Percentiles rank a stretch among this genome's conserved stretches.
Conservation (phyloP, 192 early-diverging fungal genomes). For the Globomyces pollinis-pini region DNA sequence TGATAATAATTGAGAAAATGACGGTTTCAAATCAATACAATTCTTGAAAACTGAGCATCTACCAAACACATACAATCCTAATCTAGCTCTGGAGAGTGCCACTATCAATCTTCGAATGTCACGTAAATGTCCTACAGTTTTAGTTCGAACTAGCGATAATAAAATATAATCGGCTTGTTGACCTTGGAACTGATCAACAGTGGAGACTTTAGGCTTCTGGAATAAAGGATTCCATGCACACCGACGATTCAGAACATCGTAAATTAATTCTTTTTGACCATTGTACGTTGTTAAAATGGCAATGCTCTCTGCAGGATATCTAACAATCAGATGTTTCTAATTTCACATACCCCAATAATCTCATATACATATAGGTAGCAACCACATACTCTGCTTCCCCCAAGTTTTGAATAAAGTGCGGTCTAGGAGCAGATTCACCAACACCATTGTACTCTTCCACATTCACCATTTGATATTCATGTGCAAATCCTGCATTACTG, state of each 20-base stretch:
- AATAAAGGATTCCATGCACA: slow-evolving; percentile 86
- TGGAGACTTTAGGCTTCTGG: slow-evolving; percentile 73
- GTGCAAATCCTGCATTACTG: slow-evolving; percentile 78
- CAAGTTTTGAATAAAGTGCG: slow-evolving; percentile 90
- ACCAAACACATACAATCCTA: slow-evolving; percentile 93
- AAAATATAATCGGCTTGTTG: slow-evolving; percentile 87
- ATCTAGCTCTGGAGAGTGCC: slow-evolving; percentile 84
- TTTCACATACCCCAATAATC: slow-evolving; percentile 63
- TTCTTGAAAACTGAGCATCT: slow-evolving; percentile 62
- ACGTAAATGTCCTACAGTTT: slow-evolving; percentile 80
- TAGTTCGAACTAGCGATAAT: slow-evolving; percentile 87
- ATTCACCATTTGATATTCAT: slow-evolving; percentile 86
- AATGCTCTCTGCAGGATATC: slow-evolving; percentile 82
- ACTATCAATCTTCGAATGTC: slow-evolving; percentile 90
- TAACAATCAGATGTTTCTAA: slow-evolving; percentile 22
- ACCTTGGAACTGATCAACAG: slow-evolving; percentile 97
- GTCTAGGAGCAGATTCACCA: slow-evolving; percentile 82
- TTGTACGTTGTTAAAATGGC: slow-evolving; percentile 95
- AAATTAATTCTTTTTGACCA: slow-evolving; percentile 88
- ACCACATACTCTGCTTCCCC: slow-evolving; percentile 98
- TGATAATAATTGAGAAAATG: slow-evolving; percentile 53
- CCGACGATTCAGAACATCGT: slow-evolving; percentile 76
- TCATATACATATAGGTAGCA: slow-evolving; percentile 93
- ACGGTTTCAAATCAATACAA: slow-evolving; percentile 72
- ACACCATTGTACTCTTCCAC: slow-evolving; percentile 65